Evolutionary conservation across 1,284 basidiomycete genomes (phyloP), one percentile per base, ranked within the genome.

Genomic region (Heterobasidion occidentale): DNA sequence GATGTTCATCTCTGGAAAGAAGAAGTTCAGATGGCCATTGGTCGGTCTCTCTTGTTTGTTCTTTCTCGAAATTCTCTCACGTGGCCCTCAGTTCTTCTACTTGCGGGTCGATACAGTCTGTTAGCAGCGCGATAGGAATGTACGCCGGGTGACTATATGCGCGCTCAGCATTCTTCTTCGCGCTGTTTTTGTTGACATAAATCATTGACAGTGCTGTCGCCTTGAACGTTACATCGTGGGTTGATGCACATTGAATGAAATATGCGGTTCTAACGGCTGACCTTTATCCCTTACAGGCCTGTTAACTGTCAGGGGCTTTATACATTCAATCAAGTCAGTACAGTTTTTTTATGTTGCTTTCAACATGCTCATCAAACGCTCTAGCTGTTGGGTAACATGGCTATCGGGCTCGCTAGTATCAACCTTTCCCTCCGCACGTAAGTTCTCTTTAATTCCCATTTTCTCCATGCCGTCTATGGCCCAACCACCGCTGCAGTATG

Each of bases 371-470:
- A 11, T 8, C 12, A 42, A 11, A 42, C n/a, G 38, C 2, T 42
- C n/a, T 56, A 71, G 71, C 75, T 85, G 56, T 67, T 84, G 54
- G 88, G 88, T 11, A 88, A 88, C 67, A 77, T 83, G 7, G 73
- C 88, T 7, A 81, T 89, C 47, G 88, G 88, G 9, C 73, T 90
- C 4, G 86, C 88, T 8, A 89, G 86, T 64, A 81, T 90, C 64
- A 90, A 90, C 64, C 76, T 90, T n/a, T 88, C 87, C 5, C 75
- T 90, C 52, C 74, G 88, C 64, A 90, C 88, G 83, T 86, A 68
- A 59, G 83, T 74, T 12, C 56, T 35, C 9, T 7, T n/a, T 15
- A 33, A 44, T 52, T 27, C 12, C 14, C 19, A 15, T 27, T 49
- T 36, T 36, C 8, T 49, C 36, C 49, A 56, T 53, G 7, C 53